Percentiles rank a stretch among this genome's conserved stretches.
These are phyloP conservation scores for Parsonsia alboflavescens DNA, from an alignment of 257 asterid genomes.

Conservation along the genomic window DNA sequence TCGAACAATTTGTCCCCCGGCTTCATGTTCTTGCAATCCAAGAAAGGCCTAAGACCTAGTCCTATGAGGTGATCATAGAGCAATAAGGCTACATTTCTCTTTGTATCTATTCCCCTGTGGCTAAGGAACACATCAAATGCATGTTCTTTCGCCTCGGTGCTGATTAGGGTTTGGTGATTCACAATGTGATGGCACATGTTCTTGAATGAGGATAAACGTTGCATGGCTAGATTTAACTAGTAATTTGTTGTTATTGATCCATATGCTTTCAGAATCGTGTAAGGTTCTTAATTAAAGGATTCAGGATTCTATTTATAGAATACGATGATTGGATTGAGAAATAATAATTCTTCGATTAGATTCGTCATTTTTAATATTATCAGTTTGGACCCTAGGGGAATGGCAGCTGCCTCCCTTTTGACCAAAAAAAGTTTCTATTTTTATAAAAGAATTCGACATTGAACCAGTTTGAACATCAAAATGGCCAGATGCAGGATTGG, in stretches of 20 bases:
- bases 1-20: conserved; percentile 73
- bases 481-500: no score
- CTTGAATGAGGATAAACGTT: conserved; percentile 36
- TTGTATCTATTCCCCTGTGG: conserved; percentile 77
- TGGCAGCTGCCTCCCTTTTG: no score
- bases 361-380: no score
- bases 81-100: conserved; percentile 63
- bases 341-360: no score
- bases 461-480: no score
- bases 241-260: no score
- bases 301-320: no score
- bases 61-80: conserved; percentile 49
- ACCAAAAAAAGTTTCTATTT: no score
- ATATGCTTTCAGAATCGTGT: not conserved
- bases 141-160: no score
- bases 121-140: conserved; percentile 69
- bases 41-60: conserved; percentile 44
- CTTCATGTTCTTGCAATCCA: conserved; percentile 79
- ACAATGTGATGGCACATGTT: conserved; percentile 26
- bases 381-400: no score
- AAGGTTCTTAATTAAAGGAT: conserved; percentile 2
- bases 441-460: no score
- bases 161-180: conserved; percentile 7
- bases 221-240: conserved; percentile 36
- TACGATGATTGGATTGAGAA: no score